phyloP scores from a whole-genome alignment of 768 basidiomycete genomes.

The Rhizopogon vulgaris region DNA sequence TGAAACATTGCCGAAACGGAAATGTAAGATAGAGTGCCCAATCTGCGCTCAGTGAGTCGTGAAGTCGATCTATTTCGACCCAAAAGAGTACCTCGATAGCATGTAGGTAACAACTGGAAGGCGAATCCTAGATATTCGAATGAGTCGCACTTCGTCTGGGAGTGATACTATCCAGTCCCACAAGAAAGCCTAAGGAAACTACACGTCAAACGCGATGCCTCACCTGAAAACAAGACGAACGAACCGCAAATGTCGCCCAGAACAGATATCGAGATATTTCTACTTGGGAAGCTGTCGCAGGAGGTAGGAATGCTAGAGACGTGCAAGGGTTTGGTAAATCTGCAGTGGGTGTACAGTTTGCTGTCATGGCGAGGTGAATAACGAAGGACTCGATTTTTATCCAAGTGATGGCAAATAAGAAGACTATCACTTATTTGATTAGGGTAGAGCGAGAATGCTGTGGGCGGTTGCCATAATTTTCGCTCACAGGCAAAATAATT shows the following conservation, averaged over 20 bases:
- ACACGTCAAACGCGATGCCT: not conserved
- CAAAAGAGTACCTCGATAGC: constrained; percentile 22
- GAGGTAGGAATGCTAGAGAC: constrained; percentile 25
- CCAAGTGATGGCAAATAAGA: too few relatives aligned
- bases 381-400: not conserved
- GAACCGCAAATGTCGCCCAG: constrained; percentile 21
- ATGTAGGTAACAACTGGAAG: constrained; percentile 22
- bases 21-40: constrained; percentile 12
- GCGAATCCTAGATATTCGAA: constrained; percentile 11
- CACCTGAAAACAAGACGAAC: not conserved
- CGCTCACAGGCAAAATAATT: too few relatives aligned
- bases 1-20: constrained; percentile 16
- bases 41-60: not conserved
- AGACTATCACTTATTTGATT: too few relatives aligned
- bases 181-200: constrained; percentile 15
- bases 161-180: constrained; percentile 29
- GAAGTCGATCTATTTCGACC: not conserved
- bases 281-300: constrained; percentile 19
- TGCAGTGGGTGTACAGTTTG: not conserved
- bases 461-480: too few relatives aligned
- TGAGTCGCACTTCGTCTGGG: constrained; percentile 21
- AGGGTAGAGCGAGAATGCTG: too few relatives aligned
- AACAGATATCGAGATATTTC: constrained; percentile 23
- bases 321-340: constrained; percentile 26
- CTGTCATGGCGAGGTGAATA: not conserved